These are phyloP conservation scores for Pluteus cervinus DNA, from an alignment of 768 basidiomycete species.

Conservation along the genomic window DNA sequence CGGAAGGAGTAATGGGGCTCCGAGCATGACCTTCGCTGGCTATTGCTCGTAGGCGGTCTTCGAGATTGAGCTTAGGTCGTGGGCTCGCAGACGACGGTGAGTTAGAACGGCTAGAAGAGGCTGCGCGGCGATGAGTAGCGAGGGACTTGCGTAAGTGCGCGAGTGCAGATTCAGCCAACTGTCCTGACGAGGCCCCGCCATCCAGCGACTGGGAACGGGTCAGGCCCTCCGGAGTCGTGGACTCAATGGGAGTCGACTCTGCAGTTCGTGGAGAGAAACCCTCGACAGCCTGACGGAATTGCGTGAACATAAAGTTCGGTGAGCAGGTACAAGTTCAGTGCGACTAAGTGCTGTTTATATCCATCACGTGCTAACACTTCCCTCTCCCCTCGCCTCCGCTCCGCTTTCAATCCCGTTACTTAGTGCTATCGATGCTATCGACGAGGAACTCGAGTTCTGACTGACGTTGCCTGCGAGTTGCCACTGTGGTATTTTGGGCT, in stretches of 20 bases:
- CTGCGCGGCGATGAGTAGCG: conserved; percentile 42
- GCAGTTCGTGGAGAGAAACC: conserved; percentile 55
- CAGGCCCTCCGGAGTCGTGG: conserved; percentile 9
- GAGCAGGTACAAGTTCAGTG: background rate
- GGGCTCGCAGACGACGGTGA: conserved; percentile 7
- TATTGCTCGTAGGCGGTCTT: conserved; percentile 6
- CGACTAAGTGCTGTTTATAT: conserved; percentile 1
- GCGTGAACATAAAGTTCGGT: conserved; percentile 55
- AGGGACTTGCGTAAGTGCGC: conserved; percentile 61
- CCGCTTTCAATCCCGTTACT: conserved; percentile 4
- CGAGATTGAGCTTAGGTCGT: conserved; percentile 7
- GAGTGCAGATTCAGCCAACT: conserved; percentile 57
- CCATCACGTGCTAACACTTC: conserved; percentile 5
- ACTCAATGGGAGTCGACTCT: too few relatives aligned
- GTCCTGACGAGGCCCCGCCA: conserved; percentile 27
- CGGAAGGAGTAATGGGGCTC: conserved; percentile 3
- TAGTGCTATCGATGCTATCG: conserved; percentile 9
- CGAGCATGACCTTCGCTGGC: too few relatives aligned
- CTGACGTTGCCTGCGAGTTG: conserved; percentile 55
- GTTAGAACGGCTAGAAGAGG: conserved; percentile 22
- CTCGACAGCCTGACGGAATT: conserved; percentile 70
- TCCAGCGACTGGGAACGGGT: conserved; percentile 32
- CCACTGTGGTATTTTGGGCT: conserved; percentile 87
- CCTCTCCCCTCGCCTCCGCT: background rate
- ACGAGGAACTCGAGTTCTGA: conserved; percentile 15